A percentile compares a stretch with the other conserved stretches of the same genome.
phyloP scores from a whole-genome alignment of 257 asterid species.

The Solanum ahanhuiri region DNA sequence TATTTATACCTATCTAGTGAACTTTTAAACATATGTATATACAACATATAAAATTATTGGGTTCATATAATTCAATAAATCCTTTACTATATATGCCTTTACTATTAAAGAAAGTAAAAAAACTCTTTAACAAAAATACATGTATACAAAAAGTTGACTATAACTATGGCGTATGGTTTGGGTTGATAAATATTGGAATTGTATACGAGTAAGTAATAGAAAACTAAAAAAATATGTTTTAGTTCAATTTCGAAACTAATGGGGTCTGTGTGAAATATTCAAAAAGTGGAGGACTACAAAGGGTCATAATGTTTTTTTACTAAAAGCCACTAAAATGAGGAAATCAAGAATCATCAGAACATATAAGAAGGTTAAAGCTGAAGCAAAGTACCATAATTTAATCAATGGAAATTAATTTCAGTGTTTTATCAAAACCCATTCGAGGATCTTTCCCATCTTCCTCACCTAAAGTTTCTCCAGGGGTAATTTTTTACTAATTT shows the following conservation, averaged over 20 bases:
- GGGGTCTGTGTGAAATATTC: background rate
- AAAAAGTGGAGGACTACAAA: background rate
- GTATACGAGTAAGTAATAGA: background rate
- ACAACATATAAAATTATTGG: background rate
- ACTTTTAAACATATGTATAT: background rate
- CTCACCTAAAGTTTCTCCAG: background rate
- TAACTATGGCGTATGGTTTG: too few relatives aligned
- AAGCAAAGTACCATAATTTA: background rate
- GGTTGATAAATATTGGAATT: background rate
- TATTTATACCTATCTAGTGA: background rate
- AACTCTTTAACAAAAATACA: background rate
- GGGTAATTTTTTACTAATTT: background rate
- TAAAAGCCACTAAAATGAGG: background rate
- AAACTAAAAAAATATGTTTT: background rate
- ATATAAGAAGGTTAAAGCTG: background rate
- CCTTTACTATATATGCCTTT: background rate
- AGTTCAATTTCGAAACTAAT: background rate
- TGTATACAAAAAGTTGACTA: background rate
- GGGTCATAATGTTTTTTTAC: background rate
- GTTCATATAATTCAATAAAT: accelerated
- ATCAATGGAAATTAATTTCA: background rate
- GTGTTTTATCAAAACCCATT: background rate
- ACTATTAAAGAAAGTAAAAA: background rate
- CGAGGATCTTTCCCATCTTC: background rate
- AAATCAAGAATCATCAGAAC: background rate